Base-by-base conservation (phyloP, 495 filamentous ascomycete species). In the Margaritispora aquatica region DNA sequence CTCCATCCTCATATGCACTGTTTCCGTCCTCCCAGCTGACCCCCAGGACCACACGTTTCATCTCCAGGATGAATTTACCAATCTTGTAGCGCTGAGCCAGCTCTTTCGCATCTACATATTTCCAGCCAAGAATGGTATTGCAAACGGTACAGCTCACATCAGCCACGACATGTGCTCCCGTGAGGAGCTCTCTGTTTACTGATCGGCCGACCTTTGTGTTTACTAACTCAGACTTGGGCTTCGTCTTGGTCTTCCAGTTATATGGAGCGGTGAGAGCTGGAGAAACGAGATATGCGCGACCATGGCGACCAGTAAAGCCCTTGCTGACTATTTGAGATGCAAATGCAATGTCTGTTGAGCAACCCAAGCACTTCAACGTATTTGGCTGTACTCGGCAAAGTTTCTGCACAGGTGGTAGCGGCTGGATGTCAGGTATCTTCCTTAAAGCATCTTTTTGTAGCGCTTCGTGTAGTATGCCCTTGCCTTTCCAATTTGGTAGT, bases 41-140 rank as follows among this genome's bases (percentile, higher is more conserved):
- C 49, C 76, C 80, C 4, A 77, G 70, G 20, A 82, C 83, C 23
- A 91, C 86, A 60, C 87, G 78, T 69, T 85, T 85, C 29, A 87
- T 91, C 75, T 97, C 93, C 34, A 97, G 70, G n/a, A 97, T 96
- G 65, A 92, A 96, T 70, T 96, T 96, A 26, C 93, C 93, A 26
- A 97, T 85, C 70, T 97, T 97, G 73, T 97, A 97, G 55, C 81
- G 79, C 70, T 97, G 93, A 38, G 76, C 77, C 61, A 85, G 77
- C 66, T 96, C 88, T 54, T 87, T 85, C 0, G 93, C 93, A 46
- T 84, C 84, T 54, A 96, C 80, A 69, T 97, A 97, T 71, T 96
- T 96, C 93, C 93, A 97, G 10, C 93, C 93, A 19, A 97, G 69
- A 44, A 88, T 82, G 46, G 71, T 82, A 3, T 78, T 79, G 68